Evolutionary conservation across 1,284 basidiomycete genomes (phyloP).

Genomic region (Ceratobasidium theobromae): DNA sequence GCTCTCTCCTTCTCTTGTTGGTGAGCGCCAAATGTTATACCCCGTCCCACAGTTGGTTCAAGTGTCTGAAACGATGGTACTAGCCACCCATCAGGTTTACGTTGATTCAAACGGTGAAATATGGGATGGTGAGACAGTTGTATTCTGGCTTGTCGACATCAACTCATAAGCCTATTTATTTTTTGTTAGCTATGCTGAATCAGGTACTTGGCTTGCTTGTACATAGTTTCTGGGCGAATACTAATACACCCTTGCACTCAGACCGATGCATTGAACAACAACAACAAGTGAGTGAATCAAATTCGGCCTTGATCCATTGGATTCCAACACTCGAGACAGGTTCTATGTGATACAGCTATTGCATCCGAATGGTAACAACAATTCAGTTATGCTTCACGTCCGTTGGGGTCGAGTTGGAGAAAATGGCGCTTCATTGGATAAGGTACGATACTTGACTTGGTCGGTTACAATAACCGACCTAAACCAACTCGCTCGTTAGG

Average conservation of each 20-base stretch:
- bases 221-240: neutral
- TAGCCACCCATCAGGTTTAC: conserved; percentile 61
- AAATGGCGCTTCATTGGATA: conserved; percentile 52
- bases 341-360: conserved; percentile 65
- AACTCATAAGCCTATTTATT: neutral
- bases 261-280: conserved; percentile 27
- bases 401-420: conserved; percentile 65
- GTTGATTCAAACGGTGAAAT: conserved; percentile 49
- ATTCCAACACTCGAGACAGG: neutral
- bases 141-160: neutral
- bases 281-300: conserved; percentile 26
- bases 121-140: conserved; percentile 51
- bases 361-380: conserved; percentile 51
- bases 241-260: neutral
- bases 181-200: conserved; percentile 54
- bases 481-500: conserved; percentile 38
- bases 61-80: neutral
- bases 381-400: conserved; percentile 50
- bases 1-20: conserved; percentile 47
- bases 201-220: conserved; percentile 42
- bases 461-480: neutral
- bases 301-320: too few relatives aligned
- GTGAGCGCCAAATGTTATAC: conserved; percentile 45
- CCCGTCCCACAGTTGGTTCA: neutral
- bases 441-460: conserved; percentile 44